These are phyloP conservation scores for Raffaelea ambrosiae DNA, from an alignment of 2,329 filamentous ascomycete genomes.

Conservation along the genomic window DNA sequence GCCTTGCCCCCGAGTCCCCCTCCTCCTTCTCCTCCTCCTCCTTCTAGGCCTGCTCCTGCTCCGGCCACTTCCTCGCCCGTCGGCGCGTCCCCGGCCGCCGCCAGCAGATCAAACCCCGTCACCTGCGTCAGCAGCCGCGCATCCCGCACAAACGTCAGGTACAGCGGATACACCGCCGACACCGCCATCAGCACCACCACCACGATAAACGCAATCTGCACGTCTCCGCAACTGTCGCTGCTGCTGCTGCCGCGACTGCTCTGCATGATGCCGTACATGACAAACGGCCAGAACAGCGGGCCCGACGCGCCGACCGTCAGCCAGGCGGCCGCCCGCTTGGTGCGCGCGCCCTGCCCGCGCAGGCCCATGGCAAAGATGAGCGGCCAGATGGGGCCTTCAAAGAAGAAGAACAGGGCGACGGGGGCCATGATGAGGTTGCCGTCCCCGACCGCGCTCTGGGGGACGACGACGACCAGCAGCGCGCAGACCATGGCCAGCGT, in stretches of 20 bases:
- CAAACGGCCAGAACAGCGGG: constrained; percentile 65
- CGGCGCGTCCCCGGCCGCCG: too few species aligned
- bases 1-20: too few species aligned
- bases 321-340: constrained; percentile 68
- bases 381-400: constrained; percentile 75
- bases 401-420: constrained; percentile 65
- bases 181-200: constrained; percentile 44
- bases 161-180: constrained; percentile 39
- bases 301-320: constrained; percentile 70
- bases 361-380: constrained; percentile 74
- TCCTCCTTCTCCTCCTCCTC: too few species aligned
- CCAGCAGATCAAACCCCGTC: not conserved
- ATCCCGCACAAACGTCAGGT: constrained; percentile 36
- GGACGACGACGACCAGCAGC: constrained; percentile 37
- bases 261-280: constrained; percentile 60
- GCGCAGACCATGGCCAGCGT: constrained; percentile 50
- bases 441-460: constrained; percentile 23
- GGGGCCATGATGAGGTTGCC: constrained; percentile 49
- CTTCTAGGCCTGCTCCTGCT: too few species aligned
- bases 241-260: constrained; percentile 39
- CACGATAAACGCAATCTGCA: constrained; percentile 56
- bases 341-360: constrained; percentile 69
- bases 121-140: constrained; percentile 27
- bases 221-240: too few species aligned
- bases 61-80: too few species aligned